phyloP scores from a whole-genome alignment of 2,329 filamentous ascomycete genomes.

The Xenoacremonium recifei region DNA sequence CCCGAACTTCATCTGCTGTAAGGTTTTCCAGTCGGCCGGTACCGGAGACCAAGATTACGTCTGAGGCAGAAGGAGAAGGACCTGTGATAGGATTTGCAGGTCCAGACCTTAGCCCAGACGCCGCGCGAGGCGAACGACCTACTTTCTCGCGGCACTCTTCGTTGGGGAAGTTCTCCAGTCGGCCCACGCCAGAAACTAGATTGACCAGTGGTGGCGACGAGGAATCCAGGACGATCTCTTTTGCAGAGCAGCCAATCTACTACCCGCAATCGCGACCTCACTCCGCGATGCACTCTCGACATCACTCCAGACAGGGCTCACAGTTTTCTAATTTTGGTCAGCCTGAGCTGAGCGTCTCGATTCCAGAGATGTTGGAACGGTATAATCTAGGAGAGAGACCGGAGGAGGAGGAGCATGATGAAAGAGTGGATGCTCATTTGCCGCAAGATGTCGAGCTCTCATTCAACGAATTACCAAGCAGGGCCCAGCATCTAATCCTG shows the following conservation, averaged over 20 bases:
- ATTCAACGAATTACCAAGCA: conserved; percentile 83
- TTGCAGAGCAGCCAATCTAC: conserved; percentile 43
- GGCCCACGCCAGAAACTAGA: conserved; percentile 60
- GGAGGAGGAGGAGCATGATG: conserved; percentile 23
- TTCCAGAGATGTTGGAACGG: conserved; percentile 43
- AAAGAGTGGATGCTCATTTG: conserved; percentile 45
- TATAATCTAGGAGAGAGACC: conserved; percentile 28
- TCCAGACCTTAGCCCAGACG: conserved; percentile 24
- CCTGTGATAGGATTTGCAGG: conserved; percentile 68
- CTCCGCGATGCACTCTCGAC: conserved; percentile 30
- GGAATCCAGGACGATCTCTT: conserved; percentile 62
- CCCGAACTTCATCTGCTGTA: conserved; percentile 51
- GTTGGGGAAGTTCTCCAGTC: conserved; percentile 58
- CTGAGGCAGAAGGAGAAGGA: conserved; percentile 56
- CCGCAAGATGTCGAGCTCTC: conserved; percentile 67
- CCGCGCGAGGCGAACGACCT: conserved; percentile 34
- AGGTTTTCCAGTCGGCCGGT: conserved; percentile 73
- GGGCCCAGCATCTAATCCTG: conserved; percentile 81
- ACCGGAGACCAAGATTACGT: conserved; percentile 65
- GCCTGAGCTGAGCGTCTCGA: conserved; percentile 39
- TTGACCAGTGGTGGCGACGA: conserved; percentile 52
- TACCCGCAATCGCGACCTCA: too few relatives aligned
- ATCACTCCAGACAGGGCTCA: conserved; percentile 38
- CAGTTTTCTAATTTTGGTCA: conserved; percentile 27
- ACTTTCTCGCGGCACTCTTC: conserved; percentile 45